Percentiles rank a stretch among this genome's conserved stretches.
Conservation (phyloP, 148 eudicot genomes). For the Cornus controversa region DNA sequence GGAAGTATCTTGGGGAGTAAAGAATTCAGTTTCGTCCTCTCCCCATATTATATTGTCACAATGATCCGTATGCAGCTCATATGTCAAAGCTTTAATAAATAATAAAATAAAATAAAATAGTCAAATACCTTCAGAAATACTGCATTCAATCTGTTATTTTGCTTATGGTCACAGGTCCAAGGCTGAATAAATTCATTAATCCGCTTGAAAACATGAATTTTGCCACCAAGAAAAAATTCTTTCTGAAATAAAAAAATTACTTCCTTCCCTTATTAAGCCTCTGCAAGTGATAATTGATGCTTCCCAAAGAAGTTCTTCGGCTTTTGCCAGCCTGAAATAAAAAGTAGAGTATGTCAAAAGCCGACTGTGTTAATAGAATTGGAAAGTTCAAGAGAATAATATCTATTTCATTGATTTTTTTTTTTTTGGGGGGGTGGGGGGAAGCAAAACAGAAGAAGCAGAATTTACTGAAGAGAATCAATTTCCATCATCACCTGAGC, state of each 20-base stretch:
- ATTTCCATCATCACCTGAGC: slow-evolving; percentile 63
- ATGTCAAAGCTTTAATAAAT: too few species aligned
- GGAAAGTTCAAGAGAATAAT: slow-evolving; percentile 2
- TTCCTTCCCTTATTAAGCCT: slow-evolving; percentile 79
- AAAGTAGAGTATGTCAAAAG: neutral
- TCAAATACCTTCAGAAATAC: too few species aligned
- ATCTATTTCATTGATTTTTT: too few species aligned
- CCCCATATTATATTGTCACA: too few species aligned
- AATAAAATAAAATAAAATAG: too few species aligned
- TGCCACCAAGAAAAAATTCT: neutral
- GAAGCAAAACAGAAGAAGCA: neutral
- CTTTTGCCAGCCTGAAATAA: slow-evolving; percentile 49
- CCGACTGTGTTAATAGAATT: neutral
- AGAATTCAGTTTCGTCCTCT: too few species aligned
- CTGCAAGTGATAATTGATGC: slow-evolving; percentile 81
- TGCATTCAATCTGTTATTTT: neutral
- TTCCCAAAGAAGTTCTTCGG: slow-evolving; percentile 65
- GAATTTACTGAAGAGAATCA: neutral
- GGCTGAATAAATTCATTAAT: neutral
- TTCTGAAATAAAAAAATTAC: slow-evolving; percentile 29
- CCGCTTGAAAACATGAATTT: neutral
- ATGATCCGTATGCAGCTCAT: too few species aligned
- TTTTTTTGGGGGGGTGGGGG: neutral
- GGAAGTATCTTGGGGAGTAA: neutral
- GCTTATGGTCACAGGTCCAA: neutral